Conservation (phyloP, 2,329 filamentous ascomycete species). For the Botrytis elliptica region DNA sequence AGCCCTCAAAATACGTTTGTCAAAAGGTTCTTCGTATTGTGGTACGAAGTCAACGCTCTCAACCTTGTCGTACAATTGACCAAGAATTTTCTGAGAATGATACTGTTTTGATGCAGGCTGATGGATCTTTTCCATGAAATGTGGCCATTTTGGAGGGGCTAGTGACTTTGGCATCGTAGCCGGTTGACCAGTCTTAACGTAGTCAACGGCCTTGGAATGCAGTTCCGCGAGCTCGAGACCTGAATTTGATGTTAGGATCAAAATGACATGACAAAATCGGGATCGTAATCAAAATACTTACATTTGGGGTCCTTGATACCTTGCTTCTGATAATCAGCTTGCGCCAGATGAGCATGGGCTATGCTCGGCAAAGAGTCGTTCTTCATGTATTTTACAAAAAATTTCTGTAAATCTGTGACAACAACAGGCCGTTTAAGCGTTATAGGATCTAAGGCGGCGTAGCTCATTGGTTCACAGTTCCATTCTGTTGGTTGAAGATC, state of each 20-base stretch:
- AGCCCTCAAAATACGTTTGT: conserved; percentile 66
- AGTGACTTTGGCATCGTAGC: conserved; percentile 64
- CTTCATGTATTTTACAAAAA: conserved; percentile 92
- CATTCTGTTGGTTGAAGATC: conserved; percentile 67
- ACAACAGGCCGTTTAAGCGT: conserved; percentile 62
- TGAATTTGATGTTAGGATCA: conserved; percentile 35
- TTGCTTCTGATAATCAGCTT: conserved; percentile 59
- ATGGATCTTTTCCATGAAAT: conserved; percentile 77
- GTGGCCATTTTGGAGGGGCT: conserved; percentile 67
- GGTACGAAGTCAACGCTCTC: conserved; percentile 66
- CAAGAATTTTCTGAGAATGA: conserved; percentile 68
- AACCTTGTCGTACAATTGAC: conserved; percentile 78
- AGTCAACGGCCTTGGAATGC: conserved; percentile 92
- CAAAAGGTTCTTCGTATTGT: conserved; percentile 71
- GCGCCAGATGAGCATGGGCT: conserved; percentile 77
- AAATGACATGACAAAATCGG: not conserved
- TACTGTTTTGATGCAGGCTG: conserved; percentile 54
- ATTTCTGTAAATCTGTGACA: conserved; percentile 71
- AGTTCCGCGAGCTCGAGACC: conserved; percentile 70
- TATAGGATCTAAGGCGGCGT: conserved; percentile 56
- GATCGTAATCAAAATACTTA: conserved; percentile 42
- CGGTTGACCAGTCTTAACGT: conserved; percentile 81
- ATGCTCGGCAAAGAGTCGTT: conserved; percentile 80
- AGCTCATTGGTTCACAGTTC: conserved; percentile 78
- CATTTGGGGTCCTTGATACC: conserved; percentile 71